Conservation (phyloP, 345 rosid species). For the Noccaea bulbosa region DNA sequence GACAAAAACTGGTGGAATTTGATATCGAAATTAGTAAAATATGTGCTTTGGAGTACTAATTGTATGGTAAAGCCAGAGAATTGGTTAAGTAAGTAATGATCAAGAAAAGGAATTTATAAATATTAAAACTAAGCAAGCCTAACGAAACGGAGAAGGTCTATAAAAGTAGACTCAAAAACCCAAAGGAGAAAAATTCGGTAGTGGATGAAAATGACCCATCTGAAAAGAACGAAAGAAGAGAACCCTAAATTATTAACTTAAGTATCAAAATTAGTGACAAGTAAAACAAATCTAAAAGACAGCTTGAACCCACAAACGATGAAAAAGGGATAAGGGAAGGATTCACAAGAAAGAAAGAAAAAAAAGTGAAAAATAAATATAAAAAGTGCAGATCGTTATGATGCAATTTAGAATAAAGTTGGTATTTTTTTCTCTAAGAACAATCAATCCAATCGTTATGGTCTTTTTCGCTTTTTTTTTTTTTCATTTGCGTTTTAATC, state of each 20-base stretch:
- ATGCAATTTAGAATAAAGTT: conserved; percentile 31
- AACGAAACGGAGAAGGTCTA: conserved; percentile 23
- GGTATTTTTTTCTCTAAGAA: conserved; percentile 3
- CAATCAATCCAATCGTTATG: conserved; percentile 29
- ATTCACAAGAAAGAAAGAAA: conserved; percentile 26
- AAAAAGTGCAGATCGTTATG: conserved; percentile 40
- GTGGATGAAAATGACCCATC: conserved; percentile 42
- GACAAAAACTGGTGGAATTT: conserved; percentile 38
- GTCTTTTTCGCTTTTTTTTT: background rate
- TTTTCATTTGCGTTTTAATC: background rate
- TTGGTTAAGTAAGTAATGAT: conserved; percentile 25
- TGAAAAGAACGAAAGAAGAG: too few relatives aligned
- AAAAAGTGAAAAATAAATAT: background rate
- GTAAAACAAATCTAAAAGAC: conserved; percentile 44
- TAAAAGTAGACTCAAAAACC: conserved; percentile 17
- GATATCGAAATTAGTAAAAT: conserved; percentile 35
- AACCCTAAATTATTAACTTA: conserved; percentile 6
- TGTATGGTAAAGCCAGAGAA: conserved; percentile 25
- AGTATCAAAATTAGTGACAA: conserved; percentile 24
- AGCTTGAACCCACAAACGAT: conserved; percentile 44
- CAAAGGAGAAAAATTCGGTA: conserved; percentile 5
- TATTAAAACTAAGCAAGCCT: conserved; percentile 18
- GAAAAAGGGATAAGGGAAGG: conserved; percentile 29
- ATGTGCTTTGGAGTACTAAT: conserved; percentile 16
- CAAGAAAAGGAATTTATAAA: conserved; percentile 11